A percentile compares a stretch with the other conserved stretches of the same genome.
These are phyloP conservation scores for Hypomontagnella monticulosa DNA, from an alignment of 495 filamentous ascomycete genomes.

Conservation along the genomic window DNA sequence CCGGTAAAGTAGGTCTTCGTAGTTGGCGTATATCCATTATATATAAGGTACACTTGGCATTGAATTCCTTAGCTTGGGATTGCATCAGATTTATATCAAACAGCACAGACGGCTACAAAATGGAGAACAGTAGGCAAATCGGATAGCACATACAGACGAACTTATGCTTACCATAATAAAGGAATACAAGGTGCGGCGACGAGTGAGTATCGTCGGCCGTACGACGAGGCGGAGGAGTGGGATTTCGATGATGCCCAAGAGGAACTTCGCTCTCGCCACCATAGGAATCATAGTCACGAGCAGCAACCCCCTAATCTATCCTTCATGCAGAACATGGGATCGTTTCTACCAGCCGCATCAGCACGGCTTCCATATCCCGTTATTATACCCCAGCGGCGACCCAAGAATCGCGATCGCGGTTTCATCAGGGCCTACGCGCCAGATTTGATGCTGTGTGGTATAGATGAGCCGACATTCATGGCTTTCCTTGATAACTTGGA, in stretches of 20 bases:
- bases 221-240: slow-evolving; percentile 18
- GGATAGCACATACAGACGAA: not conserved
- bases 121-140: too few relatives aligned
- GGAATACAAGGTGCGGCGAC: not conserved
- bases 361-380: slow-evolving; percentile 24
- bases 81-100: too few relatives aligned
- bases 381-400: slow-evolving; percentile 36
- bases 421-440: slow-evolving; percentile 57
- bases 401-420: slow-evolving; percentile 44
- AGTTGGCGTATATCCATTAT: too few relatives aligned
- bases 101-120: too few relatives aligned
- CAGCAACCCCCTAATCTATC: not conserved
- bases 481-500: slow-evolving; percentile 53
- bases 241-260: slow-evolving; percentile 15
- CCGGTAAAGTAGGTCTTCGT: too few relatives aligned
- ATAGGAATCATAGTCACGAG: not conserved
- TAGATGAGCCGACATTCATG: slow-evolving; percentile 52
- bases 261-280: not conserved
- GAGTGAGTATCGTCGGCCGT: not conserved
- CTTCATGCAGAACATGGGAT: not conserved
- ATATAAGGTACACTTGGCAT: too few relatives aligned
- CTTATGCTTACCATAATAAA: not conserved
- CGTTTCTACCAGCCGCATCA: not conserved
- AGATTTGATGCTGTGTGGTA: slow-evolving; percentile 49
- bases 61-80: too few relatives aligned